These are phyloP conservation scores for Colletotrichum scovillei DNA, from an alignment of 2,329 filamentous ascomycete genomes.

Conservation along the genomic window DNA sequence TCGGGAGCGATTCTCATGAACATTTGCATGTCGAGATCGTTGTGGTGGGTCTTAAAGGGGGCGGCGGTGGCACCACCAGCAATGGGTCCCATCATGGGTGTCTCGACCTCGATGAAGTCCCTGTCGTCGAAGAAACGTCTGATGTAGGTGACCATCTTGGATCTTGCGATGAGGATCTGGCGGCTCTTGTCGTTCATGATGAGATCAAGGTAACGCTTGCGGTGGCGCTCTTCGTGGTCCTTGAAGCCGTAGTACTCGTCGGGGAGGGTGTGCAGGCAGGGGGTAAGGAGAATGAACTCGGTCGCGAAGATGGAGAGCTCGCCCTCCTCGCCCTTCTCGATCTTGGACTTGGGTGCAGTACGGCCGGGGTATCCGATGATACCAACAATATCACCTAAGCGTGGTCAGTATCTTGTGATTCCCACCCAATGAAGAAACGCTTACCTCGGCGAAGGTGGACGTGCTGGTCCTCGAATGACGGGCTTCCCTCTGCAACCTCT, in stretches of 20 bases:
- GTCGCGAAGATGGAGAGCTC: conserved; percentile 94
- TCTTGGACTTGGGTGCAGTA: conserved; percentile 91
- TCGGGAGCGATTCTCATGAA: conserved; percentile 89
- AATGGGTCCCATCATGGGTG: conserved; percentile 96
- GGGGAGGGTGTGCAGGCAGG: conserved; percentile 91
- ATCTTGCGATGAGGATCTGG: conserved; percentile 84
- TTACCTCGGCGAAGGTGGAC: conserved; percentile 80
- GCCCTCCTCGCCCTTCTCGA: conserved; percentile 80
- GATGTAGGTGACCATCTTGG: conserved; percentile 90
- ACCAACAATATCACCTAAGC: conserved; percentile 83
- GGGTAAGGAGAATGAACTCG: conserved; percentile 86
- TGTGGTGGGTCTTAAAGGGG: conserved; percentile 96
- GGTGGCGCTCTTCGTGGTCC: conserved; percentile 92
- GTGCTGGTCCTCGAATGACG: conserved; percentile 87
- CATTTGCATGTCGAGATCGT: conserved; percentile 93
- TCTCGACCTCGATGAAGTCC: conserved; percentile 95
- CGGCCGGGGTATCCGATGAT: conserved; percentile 82
- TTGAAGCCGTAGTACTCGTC: conserved; percentile 95
- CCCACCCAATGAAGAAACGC: accelerated
- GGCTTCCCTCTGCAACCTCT: conserved; percentile 73
- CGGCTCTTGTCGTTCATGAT: conserved; percentile 95
- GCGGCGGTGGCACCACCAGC: conserved; percentile 95
- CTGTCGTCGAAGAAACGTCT: conserved; percentile 88
- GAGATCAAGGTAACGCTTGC: conserved; percentile 92
- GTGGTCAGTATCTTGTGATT: neutral